A percentile compares a stretch with the other conserved stretches of the same genome.
These are phyloP conservation scores for Fusarium albosuccineum DNA, from an alignment of 2,329 filamentous ascomycete genomes.

Conservation along the genomic window DNA sequence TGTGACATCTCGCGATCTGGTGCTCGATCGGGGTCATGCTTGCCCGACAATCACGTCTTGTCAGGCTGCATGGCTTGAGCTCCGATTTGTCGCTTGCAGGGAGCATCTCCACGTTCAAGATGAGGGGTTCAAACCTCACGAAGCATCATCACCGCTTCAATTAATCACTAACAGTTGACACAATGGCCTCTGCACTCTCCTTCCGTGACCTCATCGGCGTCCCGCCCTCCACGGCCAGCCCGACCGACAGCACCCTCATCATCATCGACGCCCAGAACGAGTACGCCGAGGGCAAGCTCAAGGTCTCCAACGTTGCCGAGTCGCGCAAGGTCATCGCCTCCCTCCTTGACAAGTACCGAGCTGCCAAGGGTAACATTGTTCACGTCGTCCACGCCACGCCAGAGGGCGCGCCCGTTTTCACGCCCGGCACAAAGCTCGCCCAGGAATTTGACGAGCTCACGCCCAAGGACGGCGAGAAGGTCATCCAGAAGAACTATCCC, in stretches of 20 bases:
- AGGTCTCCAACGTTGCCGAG: conserved; percentile 64
- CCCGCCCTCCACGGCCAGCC: conserved; percentile 66
- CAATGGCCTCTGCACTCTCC: conserved; percentile 26
- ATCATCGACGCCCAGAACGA: conserved; percentile 81
- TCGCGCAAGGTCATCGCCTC: conserved; percentile 68
- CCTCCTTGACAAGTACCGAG: conserved; percentile 72
- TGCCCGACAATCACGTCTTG: too few relatives aligned
- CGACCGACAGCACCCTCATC: conserved; percentile 70
- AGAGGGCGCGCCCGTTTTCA: conserved; percentile 75
- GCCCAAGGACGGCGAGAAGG: conserved; percentile 66
- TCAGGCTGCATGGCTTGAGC: too few relatives aligned
- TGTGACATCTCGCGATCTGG: too few relatives aligned
- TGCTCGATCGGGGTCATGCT: too few relatives aligned
- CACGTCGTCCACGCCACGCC: conserved; percentile 73
- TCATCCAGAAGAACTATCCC: conserved; percentile 70
- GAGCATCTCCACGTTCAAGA: too few relatives aligned
- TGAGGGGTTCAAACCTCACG: too few relatives aligned
- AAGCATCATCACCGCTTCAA: too few relatives aligned
- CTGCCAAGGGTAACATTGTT: conserved; percentile 63
- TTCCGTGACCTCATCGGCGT: conserved; percentile 67
- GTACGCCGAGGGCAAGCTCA: conserved; percentile 70
- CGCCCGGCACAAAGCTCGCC: conserved; percentile 69
- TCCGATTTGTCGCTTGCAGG: too few relatives aligned
- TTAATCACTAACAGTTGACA: background rate
- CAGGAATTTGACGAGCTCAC: conserved; percentile 71